These are phyloP conservation scores for Collariella sp. DNA, from an alignment of 495 filamentous ascomycete genomes.

Conservation along the genomic window DNA sequence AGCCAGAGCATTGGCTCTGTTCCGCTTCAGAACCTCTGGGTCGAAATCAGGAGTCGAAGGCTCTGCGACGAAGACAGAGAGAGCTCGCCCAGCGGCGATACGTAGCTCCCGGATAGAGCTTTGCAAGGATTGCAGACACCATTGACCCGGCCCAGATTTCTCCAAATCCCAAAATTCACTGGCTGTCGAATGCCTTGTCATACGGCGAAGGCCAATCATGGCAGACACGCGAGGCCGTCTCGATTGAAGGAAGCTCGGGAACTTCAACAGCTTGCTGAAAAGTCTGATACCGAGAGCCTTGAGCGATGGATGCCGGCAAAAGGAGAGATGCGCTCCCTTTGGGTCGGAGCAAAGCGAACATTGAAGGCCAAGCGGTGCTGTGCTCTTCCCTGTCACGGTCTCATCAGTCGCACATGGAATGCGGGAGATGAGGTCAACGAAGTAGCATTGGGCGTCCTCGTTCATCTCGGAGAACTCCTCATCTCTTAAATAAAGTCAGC, in stretches of 20 bases:
- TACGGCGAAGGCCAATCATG: slow-evolving; percentile 61
- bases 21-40: slow-evolving; percentile 41
- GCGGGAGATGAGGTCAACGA: slow-evolving; percentile 29
- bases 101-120: slow-evolving; percentile 83
- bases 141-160: slow-evolving; percentile 58
- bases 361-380: slow-evolving; percentile 1
- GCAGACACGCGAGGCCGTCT: slow-evolving; percentile 57
- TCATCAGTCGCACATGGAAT: slow-evolving; percentile 31
- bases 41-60: slow-evolving; percentile 34
- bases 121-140: slow-evolving; percentile 68
- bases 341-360: slow-evolving; percentile 19
- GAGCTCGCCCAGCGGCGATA: slow-evolving; percentile 55
- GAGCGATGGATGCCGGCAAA: not conserved
- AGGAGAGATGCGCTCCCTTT: not conserved
- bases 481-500: slow-evolving; percentile 14
- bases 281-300: slow-evolving; percentile 36
- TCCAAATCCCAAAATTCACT: slow-evolving; percentile 54
- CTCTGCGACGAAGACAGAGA: slow-evolving; percentile 52
- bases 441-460: slow-evolving; percentile 24
- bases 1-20: slow-evolving; percentile 58
- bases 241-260: slow-evolving; percentile 50
- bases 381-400: slow-evolving; percentile 16
- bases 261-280: slow-evolving; percentile 48
- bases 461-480: slow-evolving; percentile 20
- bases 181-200: slow-evolving; percentile 54